phyloP scores from a whole-genome alignment of 805 yeast species.

The Diddensiella caesifluorescens region DNA sequence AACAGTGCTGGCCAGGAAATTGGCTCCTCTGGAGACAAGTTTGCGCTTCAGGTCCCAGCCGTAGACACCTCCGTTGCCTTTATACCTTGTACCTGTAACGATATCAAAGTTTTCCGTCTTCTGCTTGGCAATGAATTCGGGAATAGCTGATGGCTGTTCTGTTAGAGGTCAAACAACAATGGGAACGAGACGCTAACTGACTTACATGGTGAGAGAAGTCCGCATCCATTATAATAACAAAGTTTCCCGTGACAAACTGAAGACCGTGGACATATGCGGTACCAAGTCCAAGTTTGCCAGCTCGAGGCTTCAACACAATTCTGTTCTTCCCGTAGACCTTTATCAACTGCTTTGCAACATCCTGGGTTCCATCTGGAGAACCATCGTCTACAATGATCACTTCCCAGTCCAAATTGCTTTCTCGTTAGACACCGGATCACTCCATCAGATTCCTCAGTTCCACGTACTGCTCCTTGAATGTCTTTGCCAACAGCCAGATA shows the following conservation, averaged over 20 bases:
- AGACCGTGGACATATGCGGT: slow-evolving; percentile 79
- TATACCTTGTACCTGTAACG: slow-evolving; percentile 58
- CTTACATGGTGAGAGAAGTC: slow-evolving; percentile 64
- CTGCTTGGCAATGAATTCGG: slow-evolving; percentile 65
- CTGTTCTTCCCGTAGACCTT: slow-evolving; percentile 52
- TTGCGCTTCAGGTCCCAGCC: slow-evolving; percentile 83
- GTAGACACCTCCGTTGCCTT: slow-evolving; percentile 76
- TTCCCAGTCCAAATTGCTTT: slow-evolving; percentile 59
- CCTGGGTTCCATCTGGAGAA: slow-evolving; percentile 81
- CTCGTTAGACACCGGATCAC: slow-evolving; percentile 17
- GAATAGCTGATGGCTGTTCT: slow-evolving; percentile 60
- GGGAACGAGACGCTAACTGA: neutral
- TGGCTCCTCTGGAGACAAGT: slow-evolving; percentile 73
- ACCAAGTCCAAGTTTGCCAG: slow-evolving; percentile 69
- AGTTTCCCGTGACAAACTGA: slow-evolving; percentile 64
- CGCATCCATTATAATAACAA: slow-evolving; percentile 78
- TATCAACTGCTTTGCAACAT: slow-evolving; percentile 47
- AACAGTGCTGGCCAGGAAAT: slow-evolving; percentile 65
- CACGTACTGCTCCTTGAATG: slow-evolving; percentile 44
- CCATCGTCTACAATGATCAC: slow-evolving; percentile 71
- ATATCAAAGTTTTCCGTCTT: slow-evolving; percentile 36
- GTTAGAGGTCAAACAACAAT: slow-evolving; percentile 15
- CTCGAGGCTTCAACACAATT: slow-evolving; percentile 62
- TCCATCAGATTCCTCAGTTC: neutral
- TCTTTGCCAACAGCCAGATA: slow-evolving; percentile 62